Evolutionary conservation across 495 filamentous ascomycete genomes (phyloP).

Genomic region (Barbatosphaeria neglecta): DNA sequence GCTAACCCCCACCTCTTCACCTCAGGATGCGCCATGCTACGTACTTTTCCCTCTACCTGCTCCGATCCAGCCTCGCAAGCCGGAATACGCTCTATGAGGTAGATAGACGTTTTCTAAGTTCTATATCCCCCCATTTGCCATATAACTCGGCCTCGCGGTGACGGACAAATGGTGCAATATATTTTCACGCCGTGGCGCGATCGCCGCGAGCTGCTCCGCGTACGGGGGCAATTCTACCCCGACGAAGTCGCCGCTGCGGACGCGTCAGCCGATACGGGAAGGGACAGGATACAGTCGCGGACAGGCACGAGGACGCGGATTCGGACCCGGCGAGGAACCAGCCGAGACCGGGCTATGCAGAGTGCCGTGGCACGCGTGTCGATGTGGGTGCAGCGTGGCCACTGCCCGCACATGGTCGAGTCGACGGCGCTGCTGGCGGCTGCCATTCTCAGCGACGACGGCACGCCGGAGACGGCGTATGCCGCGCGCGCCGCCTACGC

Average conservation of each 20-base stretch:
- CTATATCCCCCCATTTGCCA: not conserved
- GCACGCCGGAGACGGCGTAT: conserved; percentile 26
- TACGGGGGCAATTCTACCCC: conserved; percentile 57
- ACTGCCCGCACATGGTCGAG: conserved; percentile 71
- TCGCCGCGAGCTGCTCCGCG: conserved; percentile 48
- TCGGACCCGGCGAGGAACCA: no score
- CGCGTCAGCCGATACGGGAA: not conserved
- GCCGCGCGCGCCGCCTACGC: conserved; percentile 34
- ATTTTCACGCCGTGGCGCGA: conserved; percentile 72
- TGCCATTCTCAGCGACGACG: conserved; percentile 55
- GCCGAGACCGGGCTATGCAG: no score
- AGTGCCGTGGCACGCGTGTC: conserved; percentile 36
- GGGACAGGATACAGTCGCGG: conserved; percentile 1
- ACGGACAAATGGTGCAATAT: conserved; percentile 52
- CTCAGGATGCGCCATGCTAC: no score
- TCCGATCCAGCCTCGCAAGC: no score
- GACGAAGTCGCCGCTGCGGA: not conserved
- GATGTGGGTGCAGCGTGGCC: conserved; percentile 54
- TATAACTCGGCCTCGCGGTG: no score
- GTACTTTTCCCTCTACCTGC: no score
- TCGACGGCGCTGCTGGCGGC: conserved; percentile 67
- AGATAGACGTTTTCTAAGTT: no score
- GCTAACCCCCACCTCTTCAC: no score
- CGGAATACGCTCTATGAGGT: no score
- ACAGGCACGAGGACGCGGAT: not conserved